Base-by-base conservation (phyloP, 495 filamentous ascomycete species). In the Hypoxylon rickii region DNA sequence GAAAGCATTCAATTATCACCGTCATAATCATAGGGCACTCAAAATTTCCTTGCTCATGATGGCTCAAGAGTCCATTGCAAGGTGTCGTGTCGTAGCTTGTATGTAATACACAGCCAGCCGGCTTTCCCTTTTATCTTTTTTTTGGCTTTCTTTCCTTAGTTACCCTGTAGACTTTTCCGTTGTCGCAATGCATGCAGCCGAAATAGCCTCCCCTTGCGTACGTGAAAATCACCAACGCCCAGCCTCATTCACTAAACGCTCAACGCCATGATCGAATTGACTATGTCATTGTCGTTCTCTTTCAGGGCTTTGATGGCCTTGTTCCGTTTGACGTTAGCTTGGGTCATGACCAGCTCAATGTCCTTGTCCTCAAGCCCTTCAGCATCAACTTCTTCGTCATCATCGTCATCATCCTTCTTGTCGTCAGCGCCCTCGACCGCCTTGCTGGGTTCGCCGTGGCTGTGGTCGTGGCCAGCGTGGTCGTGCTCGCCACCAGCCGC, bases 261-360 rank as follows among this genome's bases (percentile, higher is more conserved):
- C 74, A 98, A 81, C 62, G 93, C 91, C 94, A 98, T 98, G 79
- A 98, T 98, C 52, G 93, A 96, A 84, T 97, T 97, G 76, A 99
- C 95, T 78, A 99, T 97, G 74, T 99, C 95, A 67, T 97, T 96
- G 77, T 97, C 91, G 74, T 99, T 97, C 82, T 97, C 91, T 80
- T 94, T 93, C 55, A 99, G 80, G 21, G 95, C 95, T 78, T 96
- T 97, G 79, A 97, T 86, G 49, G 94, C 94, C 84, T 97, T 97
- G 82, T 95, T 97, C 69, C 94, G 80, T 55, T 89, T 94, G 48
- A 99, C 94, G 67, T 80, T 94, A 54, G 94, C 94, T 80, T 98
- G 90, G 56, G 90, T 90, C 92, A 97, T 97, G 70, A 99, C 94
- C 26, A 99, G 81, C 71, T 99, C 95, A 66, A 99, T 97, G 71